Evolutionary conservation across 208 protist genomes (phyloP).

Genomic region (Trypanosoma theileri): DNA sequence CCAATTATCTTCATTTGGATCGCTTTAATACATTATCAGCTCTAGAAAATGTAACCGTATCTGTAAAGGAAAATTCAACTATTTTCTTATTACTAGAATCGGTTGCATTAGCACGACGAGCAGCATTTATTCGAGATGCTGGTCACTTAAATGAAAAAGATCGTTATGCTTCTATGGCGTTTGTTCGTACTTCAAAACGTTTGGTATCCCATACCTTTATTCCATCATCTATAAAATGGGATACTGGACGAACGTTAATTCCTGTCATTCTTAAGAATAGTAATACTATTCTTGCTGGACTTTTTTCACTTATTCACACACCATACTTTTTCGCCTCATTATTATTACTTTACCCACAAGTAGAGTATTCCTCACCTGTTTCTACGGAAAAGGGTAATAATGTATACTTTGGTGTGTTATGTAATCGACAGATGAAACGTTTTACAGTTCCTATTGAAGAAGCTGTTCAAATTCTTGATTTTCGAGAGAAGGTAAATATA

Average conservation of each 20-base stretch:
- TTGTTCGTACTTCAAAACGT: slow-evolving; percentile 86
- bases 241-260: slow-evolving; percentile 55
- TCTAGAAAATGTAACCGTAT: slow-evolving; percentile 35
- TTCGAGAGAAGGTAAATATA: slow-evolving; percentile 69
- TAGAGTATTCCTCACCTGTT: slow-evolving; percentile 79
- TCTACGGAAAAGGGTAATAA: slow-evolving; percentile 52
- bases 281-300: slow-evolving; percentile 45
- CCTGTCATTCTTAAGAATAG: slow-evolving; percentile 64
- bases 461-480: slow-evolving; percentile 78
- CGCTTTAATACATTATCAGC: slow-evolving; percentile 37
- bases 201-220: slow-evolving; percentile 45
- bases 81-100: slow-evolving; percentile 71
- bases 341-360: slow-evolving; percentile 74
- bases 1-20: slow-evolving; percentile 85
- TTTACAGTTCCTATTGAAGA: slow-evolving; percentile 68
- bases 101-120: slow-evolving; percentile 58
- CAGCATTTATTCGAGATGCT: slow-evolving; percentile 69
- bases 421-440: slow-evolving; percentile 88
- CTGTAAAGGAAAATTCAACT: slow-evolving; percentile 54
- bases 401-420: slow-evolving; percentile 83
- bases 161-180: slow-evolving; percentile 69
- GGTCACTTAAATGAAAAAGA: slow-evolving; percentile 63
- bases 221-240: slow-evolving; percentile 63
- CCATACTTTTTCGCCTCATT: slow-evolving; percentile 78
- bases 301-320: slow-evolving; percentile 68